Conservation (phyloP, 2,329 filamentous ascomycete genomes). For the Phialophora chinensis region DNA sequence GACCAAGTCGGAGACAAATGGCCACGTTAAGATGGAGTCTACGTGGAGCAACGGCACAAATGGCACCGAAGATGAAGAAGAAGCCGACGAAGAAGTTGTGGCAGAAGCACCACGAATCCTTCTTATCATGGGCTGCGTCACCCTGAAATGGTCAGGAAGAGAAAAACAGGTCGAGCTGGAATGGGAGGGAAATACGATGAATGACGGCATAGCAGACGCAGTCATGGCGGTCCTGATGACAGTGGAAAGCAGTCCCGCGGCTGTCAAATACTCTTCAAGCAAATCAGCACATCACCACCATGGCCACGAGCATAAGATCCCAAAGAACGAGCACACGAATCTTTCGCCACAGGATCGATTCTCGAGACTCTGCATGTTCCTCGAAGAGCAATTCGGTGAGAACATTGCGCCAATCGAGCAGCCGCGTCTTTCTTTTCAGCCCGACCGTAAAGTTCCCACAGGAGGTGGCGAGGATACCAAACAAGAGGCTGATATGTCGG, state of each 20-base stretch:
- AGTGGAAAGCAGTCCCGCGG: slow-evolving; percentile 91
- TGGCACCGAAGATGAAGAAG: slow-evolving; percentile 44
- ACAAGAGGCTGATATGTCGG: slow-evolving; percentile 20
- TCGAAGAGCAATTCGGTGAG: slow-evolving; percentile 95
- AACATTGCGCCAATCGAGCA: slow-evolving; percentile 77
- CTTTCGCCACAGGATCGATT: slow-evolving; percentile 77
- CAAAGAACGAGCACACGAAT: slow-evolving; percentile 74
- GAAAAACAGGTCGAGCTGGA: slow-evolving; percentile 86
- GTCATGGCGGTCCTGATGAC: slow-evolving; percentile 91
- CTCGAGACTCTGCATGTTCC: slow-evolving; percentile 87
- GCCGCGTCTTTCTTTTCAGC: slow-evolving; percentile 57
- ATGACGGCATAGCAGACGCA: slow-evolving; percentile 96
- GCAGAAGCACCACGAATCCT: slow-evolving; percentile 52
- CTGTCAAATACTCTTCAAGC: slow-evolving; percentile 72
- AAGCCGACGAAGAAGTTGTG: slow-evolving; percentile 54
- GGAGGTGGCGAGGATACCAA: not conserved
- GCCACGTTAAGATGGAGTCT: slow-evolving; percentile 38
- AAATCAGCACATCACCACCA: slow-evolving; percentile 62
- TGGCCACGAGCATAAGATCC: slow-evolving; percentile 42
- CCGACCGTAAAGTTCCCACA: slow-evolving; percentile 43
- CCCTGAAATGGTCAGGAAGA: slow-evolving; percentile 72
- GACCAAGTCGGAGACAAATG: slow-evolving; percentile 32
- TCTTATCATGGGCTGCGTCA: slow-evolving; percentile 87
- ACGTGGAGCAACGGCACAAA: slow-evolving; percentile 47
- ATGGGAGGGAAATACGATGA: slow-evolving; percentile 98